These are phyloP conservation scores for Dioszegia crocea DNA, from an alignment of 768 basidiomycete species.

Conservation along the genomic window DNA sequence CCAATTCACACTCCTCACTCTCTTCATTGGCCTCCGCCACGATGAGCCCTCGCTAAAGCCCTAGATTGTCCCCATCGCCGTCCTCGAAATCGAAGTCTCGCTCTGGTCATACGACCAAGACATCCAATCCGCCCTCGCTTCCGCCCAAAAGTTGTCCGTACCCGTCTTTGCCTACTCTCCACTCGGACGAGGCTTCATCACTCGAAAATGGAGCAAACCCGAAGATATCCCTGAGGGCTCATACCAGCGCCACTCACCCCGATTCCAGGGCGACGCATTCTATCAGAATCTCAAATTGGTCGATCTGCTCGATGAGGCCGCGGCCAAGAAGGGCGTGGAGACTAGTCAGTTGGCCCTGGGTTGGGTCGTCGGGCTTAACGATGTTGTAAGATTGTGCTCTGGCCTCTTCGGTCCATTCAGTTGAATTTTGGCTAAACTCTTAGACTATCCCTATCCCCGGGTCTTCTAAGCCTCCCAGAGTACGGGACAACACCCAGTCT, in stretches of 20 bases:
- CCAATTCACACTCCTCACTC: not conserved
- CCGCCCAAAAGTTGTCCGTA: slow-evolving; percentile 58
- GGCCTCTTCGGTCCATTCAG: slow-evolving; percentile 2
- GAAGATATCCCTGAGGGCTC: slow-evolving; percentile 53
- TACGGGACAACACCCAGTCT: slow-evolving; percentile 55
- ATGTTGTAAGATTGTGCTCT: no score
- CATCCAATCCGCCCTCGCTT: slow-evolving; percentile 56
- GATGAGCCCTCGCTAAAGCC: no score
- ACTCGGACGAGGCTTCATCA: slow-evolving; percentile 50
- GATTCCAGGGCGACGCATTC: slow-evolving; percentile 55
- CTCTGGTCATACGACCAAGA: slow-evolving; percentile 60
- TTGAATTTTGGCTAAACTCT: no score
- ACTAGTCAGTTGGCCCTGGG: slow-evolving; percentile 53
- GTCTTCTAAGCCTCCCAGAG: slow-evolving; percentile 52
- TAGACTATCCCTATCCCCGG: slow-evolving; percentile 58
- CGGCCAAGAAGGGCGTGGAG: slow-evolving; percentile 52
- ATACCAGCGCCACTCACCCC: slow-evolving; percentile 50
- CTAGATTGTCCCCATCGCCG: slow-evolving; percentile 60
- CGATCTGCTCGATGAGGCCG: slow-evolving; percentile 53
- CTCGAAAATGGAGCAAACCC: slow-evolving; percentile 41
- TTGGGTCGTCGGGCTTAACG: slow-evolving; percentile 47
- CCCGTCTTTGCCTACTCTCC: slow-evolving; percentile 60
- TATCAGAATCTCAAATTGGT: slow-evolving; percentile 54
- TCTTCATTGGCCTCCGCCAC: not conserved
- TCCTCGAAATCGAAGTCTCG: slow-evolving; percentile 67